Conservation (phyloP, 78 protist genomes). For the Cavenderia fasciculata region DNA sequence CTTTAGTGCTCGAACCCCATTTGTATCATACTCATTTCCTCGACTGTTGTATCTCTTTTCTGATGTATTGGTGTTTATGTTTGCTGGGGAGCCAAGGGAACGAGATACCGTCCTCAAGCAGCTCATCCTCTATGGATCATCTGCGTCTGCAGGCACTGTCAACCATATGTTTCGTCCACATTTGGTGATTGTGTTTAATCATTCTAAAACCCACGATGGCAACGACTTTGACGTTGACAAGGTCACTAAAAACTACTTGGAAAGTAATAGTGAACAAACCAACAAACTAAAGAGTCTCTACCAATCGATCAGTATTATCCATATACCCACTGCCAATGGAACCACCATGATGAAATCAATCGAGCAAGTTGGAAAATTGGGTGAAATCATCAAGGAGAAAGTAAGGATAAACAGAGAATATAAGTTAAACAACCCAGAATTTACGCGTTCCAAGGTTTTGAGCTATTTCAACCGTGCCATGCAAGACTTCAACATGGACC, state of each 20-base stretch:
- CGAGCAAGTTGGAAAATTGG: neutral
- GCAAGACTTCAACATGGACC: neutral
- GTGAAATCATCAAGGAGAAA: neutral
- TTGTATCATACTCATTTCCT: neutral
- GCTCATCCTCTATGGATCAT: neutral
- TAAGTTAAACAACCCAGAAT: neutral
- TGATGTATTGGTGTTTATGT: conserved; percentile 1
- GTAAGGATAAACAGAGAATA: neutral
- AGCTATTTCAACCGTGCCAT: neutral
- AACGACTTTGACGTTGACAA: neutral
- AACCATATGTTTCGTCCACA: neutral
- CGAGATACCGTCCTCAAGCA: neutral
- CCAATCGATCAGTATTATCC: neutral
- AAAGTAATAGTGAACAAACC: neutral
- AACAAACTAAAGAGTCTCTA: neutral
- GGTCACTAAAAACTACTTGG: neutral
- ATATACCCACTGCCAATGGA: neutral
- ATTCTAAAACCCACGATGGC: neutral
- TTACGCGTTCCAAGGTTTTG: neutral
- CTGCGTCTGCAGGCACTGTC: neutral
- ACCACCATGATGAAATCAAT: neutral
- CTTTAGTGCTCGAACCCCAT: neutral
- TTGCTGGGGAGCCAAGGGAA: neutral
- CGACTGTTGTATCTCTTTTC: neutral
- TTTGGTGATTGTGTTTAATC: neutral